Evolutionary conservation across 306 rosid species (phyloP), one percentile per base, ranked within the genome.

Genomic region (Clitoria ternatea): DNA sequence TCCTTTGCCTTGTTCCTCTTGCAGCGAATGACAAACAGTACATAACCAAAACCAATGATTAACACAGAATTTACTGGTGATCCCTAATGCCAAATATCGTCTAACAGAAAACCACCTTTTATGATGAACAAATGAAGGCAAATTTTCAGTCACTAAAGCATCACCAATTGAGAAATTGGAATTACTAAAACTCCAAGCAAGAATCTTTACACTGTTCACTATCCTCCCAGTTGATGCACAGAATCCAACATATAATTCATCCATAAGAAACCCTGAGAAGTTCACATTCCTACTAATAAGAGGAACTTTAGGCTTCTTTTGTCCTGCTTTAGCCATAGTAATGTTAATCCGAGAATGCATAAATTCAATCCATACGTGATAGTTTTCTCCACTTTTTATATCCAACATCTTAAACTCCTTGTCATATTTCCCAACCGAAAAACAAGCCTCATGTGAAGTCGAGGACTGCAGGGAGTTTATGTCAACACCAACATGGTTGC

Each of bases 311-410:
- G 93, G 93, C 79, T 66, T 83, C 54, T 47, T 66, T 17, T 7
- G 19, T 15, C 86, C 93, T 12, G 78, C 88, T 12, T 4, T 49
- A 74, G 84, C 85, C 86, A 85, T 73, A 0, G 85, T 81, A 17
- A 88, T 54, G n/a, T 81, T 83, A 22, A 85, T 44, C 55, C 23
- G 73, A 3, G 87, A 68, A 40, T 79, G 71, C 32, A 30, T 23
- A 69, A 35, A 85, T 4, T 88, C 90, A 74, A 88, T 83, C 90
- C 90, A 85, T 9, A 81, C 93, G 61, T 83, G 88, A 69, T 85
- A 88, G 39, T 79, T 83, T 20, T 67, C 77, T 59, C 90, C 90
- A 70, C 15, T 75, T 4, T 29, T 79, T 42, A 81, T 75, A 48
- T 80, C 53, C 56, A 79, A 11, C 33, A 50, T 50, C 59, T 85